A percentile compares a stretch with the other conserved stretches of the same genome.
These are phyloP conservation scores for Persicaria tinctoria DNA, from an alignment of 148 eudicot genomes.

Conservation along the genomic window DNA sequence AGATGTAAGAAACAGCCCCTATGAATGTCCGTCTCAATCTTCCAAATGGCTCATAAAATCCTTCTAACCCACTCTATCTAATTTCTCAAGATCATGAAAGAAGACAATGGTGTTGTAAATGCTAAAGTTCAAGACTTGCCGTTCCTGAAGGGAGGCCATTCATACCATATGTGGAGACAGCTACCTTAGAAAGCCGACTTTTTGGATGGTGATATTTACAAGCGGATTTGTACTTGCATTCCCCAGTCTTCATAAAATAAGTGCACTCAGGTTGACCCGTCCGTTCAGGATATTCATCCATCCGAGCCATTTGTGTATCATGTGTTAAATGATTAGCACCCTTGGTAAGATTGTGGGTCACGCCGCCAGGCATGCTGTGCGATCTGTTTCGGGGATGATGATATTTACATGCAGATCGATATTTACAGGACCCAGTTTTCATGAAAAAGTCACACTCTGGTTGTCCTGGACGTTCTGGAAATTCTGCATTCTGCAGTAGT, in stretches of 20 bases:
- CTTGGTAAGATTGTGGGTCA: not conserved
- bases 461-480: slow-evolving; percentile 33
- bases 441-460: slow-evolving; percentile 25
- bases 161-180: slow-evolving; percentile 10
- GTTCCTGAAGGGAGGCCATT: slow-evolving; percentile 32
- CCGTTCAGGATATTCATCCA: slow-evolving; percentile 49
- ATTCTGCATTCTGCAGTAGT: slow-evolving; percentile 17
- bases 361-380: not conserved
- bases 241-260: slow-evolving; percentile 44
- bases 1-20: too few species aligned
- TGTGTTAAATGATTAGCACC: slow-evolving; percentile 1
- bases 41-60: too few species aligned
- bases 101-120: too few species aligned
- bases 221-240: slow-evolving; percentile 43
- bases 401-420: slow-evolving; percentile 21
- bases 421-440: slow-evolving; percentile 29
- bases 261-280: slow-evolving; percentile 47
- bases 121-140: slow-evolving; percentile 15
- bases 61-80: too few species aligned
- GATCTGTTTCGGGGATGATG: slow-evolving; percentile 10
- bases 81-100: too few species aligned
- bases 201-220: slow-evolving; percentile 49
- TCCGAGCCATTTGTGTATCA: slow-evolving; percentile 16
- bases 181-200: slow-evolving; percentile 20
- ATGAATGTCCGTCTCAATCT: too few species aligned